Conservation (phyloP, 768 basidiomycete species). For the Mrakia blollopis region DNA sequence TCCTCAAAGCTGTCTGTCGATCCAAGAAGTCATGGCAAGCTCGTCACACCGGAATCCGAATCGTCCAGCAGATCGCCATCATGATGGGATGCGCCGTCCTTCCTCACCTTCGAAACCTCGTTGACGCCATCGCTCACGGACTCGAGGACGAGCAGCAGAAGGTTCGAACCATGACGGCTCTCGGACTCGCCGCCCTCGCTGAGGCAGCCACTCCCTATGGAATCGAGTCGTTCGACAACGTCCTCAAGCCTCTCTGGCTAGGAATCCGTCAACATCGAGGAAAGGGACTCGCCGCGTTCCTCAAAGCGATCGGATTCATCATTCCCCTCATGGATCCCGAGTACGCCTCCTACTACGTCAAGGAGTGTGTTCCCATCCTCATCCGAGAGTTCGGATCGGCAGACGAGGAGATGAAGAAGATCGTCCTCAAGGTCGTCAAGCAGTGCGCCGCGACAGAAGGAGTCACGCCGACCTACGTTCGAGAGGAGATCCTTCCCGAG, state of each 20-base stretch:
- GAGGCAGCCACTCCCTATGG: conserved; percentile 98
- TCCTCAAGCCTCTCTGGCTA: conserved; percentile 87
- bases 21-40: conserved; percentile 99
- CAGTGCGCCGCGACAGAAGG: conserved; percentile 98
- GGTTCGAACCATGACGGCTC: conserved; percentile 90
- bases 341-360: conserved; percentile 98
- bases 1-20: conserved; percentile 96
- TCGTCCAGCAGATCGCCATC: conserved; percentile 98
- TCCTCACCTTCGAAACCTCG: conserved; percentile 91
- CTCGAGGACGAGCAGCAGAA: conserved; percentile 93
- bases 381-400: conserved; percentile 95
- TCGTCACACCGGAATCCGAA: conserved; percentile 97
- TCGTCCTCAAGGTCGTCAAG: conserved; percentile 97
- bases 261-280: conserved; percentile 93
- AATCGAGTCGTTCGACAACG: conserved; percentile 98
- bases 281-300: conserved; percentile 87
- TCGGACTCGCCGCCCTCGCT: conserved; percentile 85
- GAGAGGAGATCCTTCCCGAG: conserved; percentile 94
- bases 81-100: conserved; percentile 99
- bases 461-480: conserved; percentile 91
- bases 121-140: conserved; percentile 91
- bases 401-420: conserved; percentile 99
- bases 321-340: conserved; percentile 99
- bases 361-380: conserved; percentile 58
- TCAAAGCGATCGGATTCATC: conserved; percentile 98